Evolutionary conservation across 345 rosid genomes (phyloP).

Genomic region (Gynandropsis gynandra): DNA sequence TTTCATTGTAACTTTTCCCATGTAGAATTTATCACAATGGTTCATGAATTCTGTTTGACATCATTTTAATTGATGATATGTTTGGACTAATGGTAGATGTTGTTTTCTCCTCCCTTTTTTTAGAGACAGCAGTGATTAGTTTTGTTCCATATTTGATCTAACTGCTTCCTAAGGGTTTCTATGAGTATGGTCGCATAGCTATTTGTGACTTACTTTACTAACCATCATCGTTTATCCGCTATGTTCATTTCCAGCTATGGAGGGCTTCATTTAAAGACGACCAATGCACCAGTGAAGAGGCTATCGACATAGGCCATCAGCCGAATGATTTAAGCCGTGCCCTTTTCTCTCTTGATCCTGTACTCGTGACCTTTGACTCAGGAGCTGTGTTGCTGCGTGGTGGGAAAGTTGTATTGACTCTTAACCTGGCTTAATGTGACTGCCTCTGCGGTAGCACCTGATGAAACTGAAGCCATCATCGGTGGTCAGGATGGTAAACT

Average conservation of each 20-base stretch:
- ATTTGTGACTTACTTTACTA: slow-evolving; percentile 7
- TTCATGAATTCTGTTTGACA: no score
- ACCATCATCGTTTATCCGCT: slow-evolving; percentile 4
- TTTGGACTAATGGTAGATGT: slow-evolving; percentile 5
- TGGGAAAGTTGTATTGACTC: slow-evolving; percentile 57
- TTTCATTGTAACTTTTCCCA: not conserved
- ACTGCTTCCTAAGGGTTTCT: not conserved
- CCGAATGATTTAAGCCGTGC: slow-evolving; percentile 88
- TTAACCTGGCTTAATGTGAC: slow-evolving; percentile 70
- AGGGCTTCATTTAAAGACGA: slow-evolving; percentile 65
- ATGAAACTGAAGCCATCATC: slow-evolving; percentile 82
- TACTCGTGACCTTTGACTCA: slow-evolving; percentile 60
- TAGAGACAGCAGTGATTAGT: slow-evolving; percentile 2
- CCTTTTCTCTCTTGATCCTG: slow-evolving; percentile 55
- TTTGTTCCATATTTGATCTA: not conserved
- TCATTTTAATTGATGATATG: no score
- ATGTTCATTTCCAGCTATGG: slow-evolving; percentile 47
- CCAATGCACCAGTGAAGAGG: slow-evolving; percentile 58
- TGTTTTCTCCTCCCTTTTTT: no score
- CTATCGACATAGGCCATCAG: slow-evolving; percentile 68
- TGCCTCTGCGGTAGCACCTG: slow-evolving; percentile 75
- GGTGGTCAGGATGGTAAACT: slow-evolving; percentile 85
- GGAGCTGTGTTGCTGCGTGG: slow-evolving; percentile 75
- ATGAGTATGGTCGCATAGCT: not conserved
- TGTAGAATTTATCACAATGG: slow-evolving; percentile 6